A percentile compares a stretch with the other conserved stretches of the same genome.
These are phyloP conservation scores for Pseudonitzschia multiseries DNA, from an alignment of 108 stramenopile species.

Conservation along the genomic window DNA sequence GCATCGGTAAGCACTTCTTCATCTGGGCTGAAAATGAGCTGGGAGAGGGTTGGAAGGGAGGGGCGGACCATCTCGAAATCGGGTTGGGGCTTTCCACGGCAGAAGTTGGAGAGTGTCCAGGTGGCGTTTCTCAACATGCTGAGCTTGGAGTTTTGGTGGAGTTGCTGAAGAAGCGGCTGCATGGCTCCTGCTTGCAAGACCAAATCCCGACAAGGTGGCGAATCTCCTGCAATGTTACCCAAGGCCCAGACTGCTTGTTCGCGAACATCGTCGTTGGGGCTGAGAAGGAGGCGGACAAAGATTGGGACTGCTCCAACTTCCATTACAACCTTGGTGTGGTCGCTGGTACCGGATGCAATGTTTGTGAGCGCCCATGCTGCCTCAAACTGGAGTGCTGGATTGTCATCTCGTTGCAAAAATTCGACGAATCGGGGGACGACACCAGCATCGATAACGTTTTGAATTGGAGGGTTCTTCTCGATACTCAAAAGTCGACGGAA, in stretches of 20 bases:
- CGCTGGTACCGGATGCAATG: slow-evolving; percentile 96
- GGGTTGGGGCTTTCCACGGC: slow-evolving; percentile 98
- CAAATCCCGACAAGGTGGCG: slow-evolving; percentile 93
- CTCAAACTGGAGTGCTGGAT: slow-evolving; percentile 97
- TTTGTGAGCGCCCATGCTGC: slow-evolving; percentile 99
- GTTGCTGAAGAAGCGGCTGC: slow-evolving; percentile 92
- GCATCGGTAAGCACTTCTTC: slow-evolving; percentile 99
- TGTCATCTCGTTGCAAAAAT: slow-evolving; percentile 91
- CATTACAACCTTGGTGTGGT: slow-evolving; percentile 97
- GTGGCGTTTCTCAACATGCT: slow-evolving; percentile 98
- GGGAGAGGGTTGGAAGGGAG: slow-evolving; percentile 89
- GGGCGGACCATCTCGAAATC: slow-evolving; percentile 92
- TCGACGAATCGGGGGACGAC: slow-evolving; percentile 97
- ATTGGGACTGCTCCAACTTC: slow-evolving; percentile 97
- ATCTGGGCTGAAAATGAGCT: slow-evolving; percentile 93
- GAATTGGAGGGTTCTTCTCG: slow-evolving; percentile 98
- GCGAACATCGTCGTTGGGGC: slow-evolving; percentile 96
- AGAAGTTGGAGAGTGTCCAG: slow-evolving; percentile 99
- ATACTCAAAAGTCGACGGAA: slow-evolving; percentile 94
- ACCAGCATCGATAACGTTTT: slow-evolving; percentile 94
- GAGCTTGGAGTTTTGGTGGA: slow-evolving; percentile 89
- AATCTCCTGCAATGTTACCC: slow-evolving; percentile 99
- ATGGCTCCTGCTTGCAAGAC: slow-evolving; percentile 93
- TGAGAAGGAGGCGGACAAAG: slow-evolving; percentile 86
- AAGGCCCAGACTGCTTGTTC: slow-evolving; percentile 99